Evolutionary conservation across 2,329 filamentous ascomycete species (phyloP), one percentile per base, ranked within the genome.

Genomic region (Fusarium sp.): DNA sequence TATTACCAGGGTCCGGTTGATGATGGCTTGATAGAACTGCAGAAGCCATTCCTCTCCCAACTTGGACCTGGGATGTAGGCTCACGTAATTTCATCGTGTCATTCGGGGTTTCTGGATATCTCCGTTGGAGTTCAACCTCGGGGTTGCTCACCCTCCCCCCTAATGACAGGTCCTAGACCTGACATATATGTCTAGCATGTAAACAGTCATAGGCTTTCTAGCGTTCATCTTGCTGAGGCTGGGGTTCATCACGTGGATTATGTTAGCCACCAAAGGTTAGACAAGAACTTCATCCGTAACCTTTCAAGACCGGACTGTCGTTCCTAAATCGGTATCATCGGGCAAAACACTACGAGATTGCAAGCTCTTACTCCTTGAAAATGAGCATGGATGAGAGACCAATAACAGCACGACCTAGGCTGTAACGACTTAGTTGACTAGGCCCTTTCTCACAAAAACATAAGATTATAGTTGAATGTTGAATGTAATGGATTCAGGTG

Each of bases 371-470:
- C n/a, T n/a, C n/a, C n/a, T n/a, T n/a, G n/a, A n/a, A n/a, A n/a
- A n/a, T n/a, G n/a, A n/a, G n/a, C n/a, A n/a, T n/a, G n/a, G n/a
- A n/a, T n/a, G n/a, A n/a, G n/a, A n/a, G n/a, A n/a, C n/a, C n/a
- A n/a, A n/a, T n/a, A n/a, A n/a, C n/a, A n/a, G n/a, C n/a, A n/a
- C n/a, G n/a, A n/a, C n/a, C n/a, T n/a, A 18, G 20, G 20, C 14
- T 13, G 6, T 18, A 9, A 12, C 7, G 0, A 3, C 4, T 36
- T 18, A 13, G 11, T 7, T 14, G 31, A 5, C 14, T 1, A 35
- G 13, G 1, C 7, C 0, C 16, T 26, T 20, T 20, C 6, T 20
- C 13, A 4, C 15, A 26, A 5, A 9, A 5, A 0, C 8, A 5
- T 22, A 26, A 2, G 9, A 16, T 45, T 8, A 22, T 18, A 6